Evolutionary conservation across 2,329 filamentous ascomycete genomes (phyloP).

Genomic region (Emericellopsis cladophorae): DNA sequence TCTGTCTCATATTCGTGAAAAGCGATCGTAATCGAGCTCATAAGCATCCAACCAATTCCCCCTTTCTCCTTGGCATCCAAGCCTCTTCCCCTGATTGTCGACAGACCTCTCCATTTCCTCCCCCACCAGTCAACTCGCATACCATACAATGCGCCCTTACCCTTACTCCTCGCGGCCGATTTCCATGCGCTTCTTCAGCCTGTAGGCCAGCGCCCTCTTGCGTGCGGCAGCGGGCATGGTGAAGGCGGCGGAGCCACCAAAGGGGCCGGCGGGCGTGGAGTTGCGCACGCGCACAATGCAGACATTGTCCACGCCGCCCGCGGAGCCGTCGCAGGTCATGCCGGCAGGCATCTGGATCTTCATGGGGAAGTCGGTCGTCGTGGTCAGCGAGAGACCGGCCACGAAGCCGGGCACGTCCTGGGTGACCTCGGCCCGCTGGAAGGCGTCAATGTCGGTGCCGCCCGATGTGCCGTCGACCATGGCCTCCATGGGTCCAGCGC

Average conservation of each 20-base stretch:
- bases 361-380: constrained; percentile 51
- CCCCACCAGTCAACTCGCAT: too few species aligned
- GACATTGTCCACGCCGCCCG: constrained; percentile 46
- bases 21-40: too few species aligned
- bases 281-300: constrained; percentile 56
- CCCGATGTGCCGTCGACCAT: constrained; percentile 50
- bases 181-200: constrained; percentile 23
- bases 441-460: constrained; percentile 46
- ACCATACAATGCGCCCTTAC: neutral
- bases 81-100: too few species aligned
- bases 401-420: constrained; percentile 49
- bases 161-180: constrained; percentile 10
- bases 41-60: too few species aligned
- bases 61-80: too few species aligned
- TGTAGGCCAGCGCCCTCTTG: constrained; percentile 50
- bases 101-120: too few species aligned
- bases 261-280: constrained; percentile 47
- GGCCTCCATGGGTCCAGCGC: constrained; percentile 50
- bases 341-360: constrained; percentile 53
- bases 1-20: too few species aligned
- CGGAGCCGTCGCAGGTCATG: constrained; percentile 51
- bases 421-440: constrained; percentile 44
- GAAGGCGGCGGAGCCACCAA: constrained; percentile 55
- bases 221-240: constrained; percentile 43
- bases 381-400: constrained; percentile 43